Conservation (phyloP, 257 asterid genomes). For the Forsythia suspensa region DNA sequence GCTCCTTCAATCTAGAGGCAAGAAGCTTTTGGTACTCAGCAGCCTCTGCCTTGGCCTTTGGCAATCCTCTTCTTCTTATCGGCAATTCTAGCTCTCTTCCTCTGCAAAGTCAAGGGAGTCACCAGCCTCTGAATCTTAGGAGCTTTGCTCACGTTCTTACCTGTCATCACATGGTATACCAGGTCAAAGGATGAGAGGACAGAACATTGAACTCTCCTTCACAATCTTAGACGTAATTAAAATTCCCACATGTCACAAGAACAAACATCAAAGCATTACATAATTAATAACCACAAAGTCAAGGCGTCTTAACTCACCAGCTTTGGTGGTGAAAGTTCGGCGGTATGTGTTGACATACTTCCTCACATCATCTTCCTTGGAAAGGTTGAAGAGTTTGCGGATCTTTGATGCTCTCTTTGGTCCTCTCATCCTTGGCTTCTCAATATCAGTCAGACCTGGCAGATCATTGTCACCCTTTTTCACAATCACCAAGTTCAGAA, state of each 20-base stretch:
- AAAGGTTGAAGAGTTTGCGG: constrained; percentile 26
- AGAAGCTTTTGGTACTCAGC: constrained; percentile 17
- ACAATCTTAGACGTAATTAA: neutral
- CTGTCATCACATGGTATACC: constrained; percentile 10
- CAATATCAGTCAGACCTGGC: constrained; percentile 22
- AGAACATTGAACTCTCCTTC: neutral
- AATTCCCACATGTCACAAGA: neutral
- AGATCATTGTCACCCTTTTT: constrained; percentile 23
- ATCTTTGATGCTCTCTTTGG: constrained; percentile 30
- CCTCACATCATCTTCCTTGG: constrained; percentile 26
- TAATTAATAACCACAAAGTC: neutral
- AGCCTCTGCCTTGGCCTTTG: constrained; percentile 9
- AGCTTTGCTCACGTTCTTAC: constrained; percentile 55
- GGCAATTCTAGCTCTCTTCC: constrained; percentile 35
- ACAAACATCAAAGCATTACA: neutral
- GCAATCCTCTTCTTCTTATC: constrained; percentile 17
- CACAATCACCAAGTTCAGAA: constrained; percentile 15
- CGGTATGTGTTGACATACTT: constrained; percentile 46
- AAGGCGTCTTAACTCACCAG: constrained; percentile 20
- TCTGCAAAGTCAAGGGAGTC: constrained; percentile 43
- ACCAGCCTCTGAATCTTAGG: constrained; percentile 53
- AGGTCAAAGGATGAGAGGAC: neutral
- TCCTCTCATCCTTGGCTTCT: constrained; percentile 28
- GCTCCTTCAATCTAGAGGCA: constrained; percentile 15
- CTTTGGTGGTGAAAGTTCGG: constrained; percentile 41